Base-by-base conservation (phyloP, 306 rosid genomes). In the Fragaria nilgerrensis region DNA sequence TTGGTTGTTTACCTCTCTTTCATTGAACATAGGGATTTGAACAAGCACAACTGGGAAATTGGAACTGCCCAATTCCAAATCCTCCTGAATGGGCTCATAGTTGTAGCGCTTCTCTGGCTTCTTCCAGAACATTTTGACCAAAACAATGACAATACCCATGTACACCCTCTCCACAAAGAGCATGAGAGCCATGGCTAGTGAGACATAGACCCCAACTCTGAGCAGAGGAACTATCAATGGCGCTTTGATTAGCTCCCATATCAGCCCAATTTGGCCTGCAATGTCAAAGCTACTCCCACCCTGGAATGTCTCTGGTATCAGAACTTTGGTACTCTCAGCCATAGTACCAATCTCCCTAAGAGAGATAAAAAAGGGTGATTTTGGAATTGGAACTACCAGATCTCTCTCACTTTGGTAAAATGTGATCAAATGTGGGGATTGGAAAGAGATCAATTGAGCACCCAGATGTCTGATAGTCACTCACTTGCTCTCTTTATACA, bases 1-100 rank as follows among this genome's bases (percentile, higher is more conserved):
- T 14, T 8, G 17, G 17, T 61, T 25, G 7, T 4, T 11, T 9
- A 92, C 99, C 99, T 96, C 99, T 88, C 61, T 87, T 78, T 96
- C 99, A 61, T 96, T 96, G 86, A 84, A 96, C 99, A 96, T 96
- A 20, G 99, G 99, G 86, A 96, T 96, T 90, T 96, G 99, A 29
- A 96, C n/a, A 6, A 96, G 95, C 41, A 96, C 98, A 16, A 82
- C 85, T 0, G 99, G 99, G 86, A 87, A 96, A 85, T 91, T 89
- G 12, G 96, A 81, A 81, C 86, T 78, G 2, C 99, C 99, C 29
- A 82, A 36, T 88, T 96, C 99, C 59, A 77, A 79, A 34, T 96
- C 99, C 4, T 96, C 99, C 73, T 87, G 87, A 15, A 96, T 70
- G 1, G 79, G 85, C 14, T 96, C 94, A 8, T 22, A 92, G 0